Percentiles rank a stretch among this genome's conserved stretches.
Evolutionary conservation across 768 basidiomycete genomes (phyloP).

Genomic region (Boletus sp.): DNA sequence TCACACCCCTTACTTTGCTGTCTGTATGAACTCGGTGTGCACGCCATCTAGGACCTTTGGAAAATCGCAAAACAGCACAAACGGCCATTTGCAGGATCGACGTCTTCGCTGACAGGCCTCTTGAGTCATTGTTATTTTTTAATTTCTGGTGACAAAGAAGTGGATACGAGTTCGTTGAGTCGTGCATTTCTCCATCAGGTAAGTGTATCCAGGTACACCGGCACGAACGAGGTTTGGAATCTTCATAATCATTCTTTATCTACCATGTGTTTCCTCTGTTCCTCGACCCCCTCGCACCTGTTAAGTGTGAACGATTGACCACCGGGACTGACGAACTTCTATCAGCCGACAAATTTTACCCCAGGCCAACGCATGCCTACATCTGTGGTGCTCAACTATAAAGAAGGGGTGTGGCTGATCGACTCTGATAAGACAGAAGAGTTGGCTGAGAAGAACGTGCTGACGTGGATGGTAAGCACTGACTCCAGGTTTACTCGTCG

Average conservation of each 20-base stretch:
- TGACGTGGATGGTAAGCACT: constrained; percentile 65
- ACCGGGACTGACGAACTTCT: neutral
- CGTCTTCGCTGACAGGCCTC: constrained; percentile 83
- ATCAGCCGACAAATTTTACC: constrained; percentile 62
- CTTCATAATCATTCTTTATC: neutral
- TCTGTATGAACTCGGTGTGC: neutral
- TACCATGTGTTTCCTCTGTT: neutral
- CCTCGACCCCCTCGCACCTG: neutral
- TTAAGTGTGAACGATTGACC: neutral
- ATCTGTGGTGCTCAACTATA: constrained; percentile 61
- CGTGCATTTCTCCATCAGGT: constrained; percentile 59
- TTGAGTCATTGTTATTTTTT: constrained; percentile 87
- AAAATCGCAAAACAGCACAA: constrained; percentile 55
- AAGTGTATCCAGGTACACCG: constrained; percentile 9
- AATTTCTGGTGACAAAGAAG: constrained; percentile 64
- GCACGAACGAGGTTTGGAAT: neutral
- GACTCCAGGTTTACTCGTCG: no score
- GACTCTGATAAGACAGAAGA: constrained; percentile 49
- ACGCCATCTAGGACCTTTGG: constrained; percentile 53
- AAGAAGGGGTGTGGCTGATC: constrained; percentile 64
- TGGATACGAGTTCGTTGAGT: constrained; percentile 63
- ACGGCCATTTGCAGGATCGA: constrained; percentile 76
- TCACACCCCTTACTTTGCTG: neutral
- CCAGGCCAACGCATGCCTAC: constrained; percentile 76
- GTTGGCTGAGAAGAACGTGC: constrained; percentile 58